Conservation (phyloP, 345 rosid species). For the Syzygium oleosum region DNA sequence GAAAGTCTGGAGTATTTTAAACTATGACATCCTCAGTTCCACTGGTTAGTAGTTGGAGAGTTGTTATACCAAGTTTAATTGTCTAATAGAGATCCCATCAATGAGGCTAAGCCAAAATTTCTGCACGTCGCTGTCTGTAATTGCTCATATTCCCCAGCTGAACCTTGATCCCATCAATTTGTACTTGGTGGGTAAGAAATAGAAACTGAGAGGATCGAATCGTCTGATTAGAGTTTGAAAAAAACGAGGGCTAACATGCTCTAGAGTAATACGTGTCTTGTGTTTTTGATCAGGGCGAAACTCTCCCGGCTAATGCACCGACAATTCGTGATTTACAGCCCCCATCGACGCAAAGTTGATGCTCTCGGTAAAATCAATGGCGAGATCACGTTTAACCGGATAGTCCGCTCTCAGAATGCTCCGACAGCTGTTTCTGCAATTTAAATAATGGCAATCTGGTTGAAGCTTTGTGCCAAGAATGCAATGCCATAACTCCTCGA, state of each 20-base stretch:
- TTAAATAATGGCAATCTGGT: neutral
- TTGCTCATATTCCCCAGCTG: neutral
- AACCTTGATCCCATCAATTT: neutral
- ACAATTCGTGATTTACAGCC: neutral
- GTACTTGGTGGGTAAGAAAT: neutral
- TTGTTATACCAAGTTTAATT: conserved; percentile 24
- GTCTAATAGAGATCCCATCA: conserved; percentile 18
- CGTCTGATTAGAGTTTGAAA: neutral
- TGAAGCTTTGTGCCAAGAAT: neutral
- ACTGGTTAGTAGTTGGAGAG: conserved; percentile 38
- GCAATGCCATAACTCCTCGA: neutral
- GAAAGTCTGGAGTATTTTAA: conserved; percentile 6
- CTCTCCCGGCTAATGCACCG: neutral
- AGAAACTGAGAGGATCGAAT: neutral
- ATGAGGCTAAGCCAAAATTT: neutral
- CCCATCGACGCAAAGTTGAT: fast-evolving
- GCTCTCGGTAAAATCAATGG: neutral
- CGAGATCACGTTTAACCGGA: neutral
- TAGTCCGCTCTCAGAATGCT: neutral
- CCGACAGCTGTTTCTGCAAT: neutral
- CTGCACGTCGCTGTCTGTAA: neutral
- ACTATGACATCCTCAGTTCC: conserved; percentile 4
- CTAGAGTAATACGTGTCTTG: fast-evolving
- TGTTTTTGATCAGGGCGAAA: neutral
- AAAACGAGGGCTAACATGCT: neutral